Percentiles rank a stretch among this genome's conserved stretches.
Conservation (phyloP, 2,329 filamentous ascomycete genomes). For the Alternaria incomplexa region DNA sequence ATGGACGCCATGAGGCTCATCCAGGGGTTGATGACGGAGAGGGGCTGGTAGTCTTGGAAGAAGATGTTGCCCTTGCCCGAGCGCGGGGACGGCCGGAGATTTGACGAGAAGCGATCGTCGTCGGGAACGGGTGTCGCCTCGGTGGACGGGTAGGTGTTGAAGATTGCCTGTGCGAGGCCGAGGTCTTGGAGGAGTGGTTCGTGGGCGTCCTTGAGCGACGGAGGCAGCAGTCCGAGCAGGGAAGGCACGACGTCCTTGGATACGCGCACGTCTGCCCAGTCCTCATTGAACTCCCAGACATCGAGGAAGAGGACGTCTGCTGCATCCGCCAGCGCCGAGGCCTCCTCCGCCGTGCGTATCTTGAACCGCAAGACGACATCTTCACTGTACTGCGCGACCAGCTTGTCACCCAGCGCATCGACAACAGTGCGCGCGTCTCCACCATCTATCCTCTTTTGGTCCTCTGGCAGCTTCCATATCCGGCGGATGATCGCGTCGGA, state of each 20-base stretch:
- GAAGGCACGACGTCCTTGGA: slow-evolving; percentile 78
- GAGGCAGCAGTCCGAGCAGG: slow-evolving; percentile 77
- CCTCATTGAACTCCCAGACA: slow-evolving; percentile 82
- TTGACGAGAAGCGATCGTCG: slow-evolving; percentile 34
- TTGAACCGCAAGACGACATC: slow-evolving; percentile 92
- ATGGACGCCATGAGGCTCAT: slow-evolving; percentile 88
- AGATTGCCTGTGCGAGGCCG: slow-evolving; percentile 73
- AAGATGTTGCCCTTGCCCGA: slow-evolving; percentile 69
- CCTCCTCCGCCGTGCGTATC: slow-evolving; percentile 71
- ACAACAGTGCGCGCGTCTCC: neutral
- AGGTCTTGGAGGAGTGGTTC: slow-evolving; percentile 77
- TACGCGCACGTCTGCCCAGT: slow-evolving; percentile 85
- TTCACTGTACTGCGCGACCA: slow-evolving; percentile 67
- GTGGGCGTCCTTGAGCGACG: slow-evolving; percentile 73
- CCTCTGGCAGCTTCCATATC: slow-evolving; percentile 38
- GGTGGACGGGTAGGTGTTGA: slow-evolving; percentile 71
- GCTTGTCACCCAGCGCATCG: slow-evolving; percentile 21
- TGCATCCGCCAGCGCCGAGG: slow-evolving; percentile 73
- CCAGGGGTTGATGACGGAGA: slow-evolving; percentile 86
- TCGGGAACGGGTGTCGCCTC: slow-evolving; percentile 35
- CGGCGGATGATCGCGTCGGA: slow-evolving; percentile 44
- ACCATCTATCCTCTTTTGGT: slow-evolving; percentile 16
- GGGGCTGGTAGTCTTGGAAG: slow-evolving; percentile 89
- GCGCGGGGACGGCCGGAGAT: slow-evolving; percentile 37
- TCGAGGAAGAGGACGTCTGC: slow-evolving; percentile 80